Conservation (phyloP, 2,329 filamentous ascomycete genomes). For the Botrytis sinoallii region DNA sequence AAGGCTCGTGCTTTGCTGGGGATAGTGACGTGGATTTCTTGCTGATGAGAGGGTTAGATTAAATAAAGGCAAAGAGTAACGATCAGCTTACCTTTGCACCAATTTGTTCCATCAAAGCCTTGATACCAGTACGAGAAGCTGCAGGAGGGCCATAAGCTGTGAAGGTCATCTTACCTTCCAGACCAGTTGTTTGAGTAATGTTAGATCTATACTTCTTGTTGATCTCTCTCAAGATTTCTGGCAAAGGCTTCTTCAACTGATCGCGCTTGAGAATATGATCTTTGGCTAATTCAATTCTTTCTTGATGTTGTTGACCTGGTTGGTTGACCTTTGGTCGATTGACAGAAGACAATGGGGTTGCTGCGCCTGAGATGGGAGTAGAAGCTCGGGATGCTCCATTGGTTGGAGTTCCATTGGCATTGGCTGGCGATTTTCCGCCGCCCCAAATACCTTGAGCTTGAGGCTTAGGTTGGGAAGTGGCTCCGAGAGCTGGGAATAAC, state of each 20-base stretch:
- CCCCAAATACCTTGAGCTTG: constrained; percentile 75
- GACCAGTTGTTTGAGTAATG: constrained; percentile 72
- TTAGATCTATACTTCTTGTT: constrained; percentile 88
- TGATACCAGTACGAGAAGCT: constrained; percentile 64
- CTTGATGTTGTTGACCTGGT: constrained; percentile 51
- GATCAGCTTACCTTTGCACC: constrained; percentile 67
- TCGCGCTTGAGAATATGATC: constrained; percentile 68
- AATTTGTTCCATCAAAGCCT: constrained; percentile 84
- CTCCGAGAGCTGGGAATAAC: constrained; percentile 87
- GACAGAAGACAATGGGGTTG: constrained; percentile 39
- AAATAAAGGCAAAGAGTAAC: constrained; percentile 19
- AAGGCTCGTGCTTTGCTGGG: constrained; percentile 80
- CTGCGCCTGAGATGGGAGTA: constrained; percentile 59
- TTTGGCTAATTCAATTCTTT: constrained; percentile 50
- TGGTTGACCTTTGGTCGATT: constrained; percentile 55
- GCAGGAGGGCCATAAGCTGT: constrained; percentile 82
- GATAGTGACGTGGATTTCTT: constrained; percentile 72
- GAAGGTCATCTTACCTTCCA: constrained; percentile 72
- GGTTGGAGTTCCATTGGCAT: constrained; percentile 53
- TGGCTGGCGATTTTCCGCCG: constrained; percentile 56
- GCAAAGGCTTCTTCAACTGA: constrained; percentile 79
- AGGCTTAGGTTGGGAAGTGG: constrained; percentile 57
- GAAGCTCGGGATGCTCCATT: constrained; percentile 46
- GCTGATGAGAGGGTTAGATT: constrained; percentile 42
- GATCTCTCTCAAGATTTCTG: constrained; percentile 85